Evolutionary conservation across 2,329 filamentous ascomycete genomes (phyloP).

Genomic region (Colletotrichum chrysophilum): DNA sequence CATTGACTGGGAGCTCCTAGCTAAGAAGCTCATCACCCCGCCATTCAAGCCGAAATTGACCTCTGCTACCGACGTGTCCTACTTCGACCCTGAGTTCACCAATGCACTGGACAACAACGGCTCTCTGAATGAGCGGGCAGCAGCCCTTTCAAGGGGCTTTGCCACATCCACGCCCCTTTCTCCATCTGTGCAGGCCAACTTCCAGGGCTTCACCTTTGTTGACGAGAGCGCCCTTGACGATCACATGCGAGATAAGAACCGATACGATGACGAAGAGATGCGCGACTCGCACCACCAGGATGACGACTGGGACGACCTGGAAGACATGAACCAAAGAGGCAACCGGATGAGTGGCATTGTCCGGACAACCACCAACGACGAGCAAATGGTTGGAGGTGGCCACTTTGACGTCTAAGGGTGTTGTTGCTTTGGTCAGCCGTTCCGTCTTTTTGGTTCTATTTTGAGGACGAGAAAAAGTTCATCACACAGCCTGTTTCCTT

Average conservation of each 20-base stretch:
- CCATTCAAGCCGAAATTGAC: slow-evolving; percentile 98
- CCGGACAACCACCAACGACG: slow-evolving; percentile 61
- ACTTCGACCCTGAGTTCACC: slow-evolving; percentile 98
- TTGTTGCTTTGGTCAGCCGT: background rate
- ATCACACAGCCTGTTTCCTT: background rate
- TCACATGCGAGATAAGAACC: slow-evolving; percentile 66
- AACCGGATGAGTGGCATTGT: slow-evolving; percentile 71
- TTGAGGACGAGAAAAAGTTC: slow-evolving; percentile 13
- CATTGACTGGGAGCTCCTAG: slow-evolving; percentile 87
- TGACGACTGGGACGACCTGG: slow-evolving; percentile 64
- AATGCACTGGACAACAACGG: slow-evolving; percentile 87
- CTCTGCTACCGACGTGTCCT: slow-evolving; percentile 94
- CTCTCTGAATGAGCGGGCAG: slow-evolving; percentile 90
- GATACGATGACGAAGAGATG: slow-evolving; percentile 64
- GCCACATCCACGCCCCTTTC: slow-evolving; percentile 91
- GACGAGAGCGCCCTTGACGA: slow-evolving; percentile 95
- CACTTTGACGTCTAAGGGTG: slow-evolving; percentile 66
- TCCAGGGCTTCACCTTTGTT: slow-evolving; percentile 98
- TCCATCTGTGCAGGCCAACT: slow-evolving; percentile 96
- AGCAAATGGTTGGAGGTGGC: slow-evolving; percentile 66
- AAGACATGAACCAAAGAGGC: slow-evolving; percentile 57
- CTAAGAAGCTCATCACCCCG: slow-evolving; percentile 90
- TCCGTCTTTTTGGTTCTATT: background rate
- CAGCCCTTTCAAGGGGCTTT: slow-evolving; percentile 83
- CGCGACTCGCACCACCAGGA: slow-evolving; percentile 51